Conservation (phyloP, 179 eudicot species). For the Spinacia oleracea region DNA sequence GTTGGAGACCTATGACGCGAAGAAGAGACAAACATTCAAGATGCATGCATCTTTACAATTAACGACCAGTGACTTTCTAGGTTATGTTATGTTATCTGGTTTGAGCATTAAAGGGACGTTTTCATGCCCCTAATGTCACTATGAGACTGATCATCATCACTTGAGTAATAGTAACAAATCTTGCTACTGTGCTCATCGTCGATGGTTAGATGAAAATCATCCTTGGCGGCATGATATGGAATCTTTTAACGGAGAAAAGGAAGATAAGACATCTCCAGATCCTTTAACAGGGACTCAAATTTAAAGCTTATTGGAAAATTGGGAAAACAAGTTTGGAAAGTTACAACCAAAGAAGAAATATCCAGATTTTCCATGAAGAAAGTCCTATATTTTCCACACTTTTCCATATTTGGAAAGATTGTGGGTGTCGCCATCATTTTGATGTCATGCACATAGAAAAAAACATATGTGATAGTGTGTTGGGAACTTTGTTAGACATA, state of each 20-base stretch:
- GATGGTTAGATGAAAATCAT: too few species aligned
- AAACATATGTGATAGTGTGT: background rate
- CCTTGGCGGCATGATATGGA: too few species aligned
- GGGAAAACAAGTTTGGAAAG: background rate
- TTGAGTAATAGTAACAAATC: too few species aligned
- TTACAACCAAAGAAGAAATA: background rate
- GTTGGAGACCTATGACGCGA: too few species aligned
- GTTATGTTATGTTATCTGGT: too few species aligned
- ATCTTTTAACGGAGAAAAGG: background rate
- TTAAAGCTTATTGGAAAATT: background rate
- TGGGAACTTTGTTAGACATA: background rate
- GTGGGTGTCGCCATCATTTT: background rate
- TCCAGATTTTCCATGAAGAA: background rate
- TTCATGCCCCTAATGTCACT: too few species aligned
- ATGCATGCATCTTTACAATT: too few species aligned
- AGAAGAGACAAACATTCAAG: too few species aligned
- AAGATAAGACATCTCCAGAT: background rate
- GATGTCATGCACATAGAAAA: background rate
- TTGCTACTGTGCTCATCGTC: too few species aligned
- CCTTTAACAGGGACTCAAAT: background rate
- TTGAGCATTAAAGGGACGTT: too few species aligned
- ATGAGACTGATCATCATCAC: too few species aligned
- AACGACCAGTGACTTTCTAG: too few species aligned
- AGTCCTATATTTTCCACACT: background rate
- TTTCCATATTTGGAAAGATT: background rate